Evolutionary conservation across 148 eudicot genomes (phyloP), one percentile per base, ranked within the genome.

Genomic region (Rhododendron griersonianum): DNA sequence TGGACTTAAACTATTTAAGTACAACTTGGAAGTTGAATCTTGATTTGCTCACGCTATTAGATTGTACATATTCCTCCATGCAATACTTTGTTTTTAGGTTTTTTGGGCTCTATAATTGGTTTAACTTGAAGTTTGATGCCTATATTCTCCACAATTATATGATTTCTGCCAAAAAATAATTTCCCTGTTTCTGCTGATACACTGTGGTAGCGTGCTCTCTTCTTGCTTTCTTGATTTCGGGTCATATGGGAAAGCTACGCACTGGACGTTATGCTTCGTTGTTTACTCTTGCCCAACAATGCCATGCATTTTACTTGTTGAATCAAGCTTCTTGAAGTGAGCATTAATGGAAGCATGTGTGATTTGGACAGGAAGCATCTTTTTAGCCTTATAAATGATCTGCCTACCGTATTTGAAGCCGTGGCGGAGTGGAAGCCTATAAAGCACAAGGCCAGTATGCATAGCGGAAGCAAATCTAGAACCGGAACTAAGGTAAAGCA

Each of bases 351-450:
- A 67, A 63, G 48, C 79, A 11, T 61, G 5, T 81, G 48, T 30
- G 33, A 63, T 55, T 73, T 83, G 9, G 35, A 84, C 88, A 91
- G 93, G 94, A 92, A 90, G 84, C 91, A 89, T 9, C 86, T 92
- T 30, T 90, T 89, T 80, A 90, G 87, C 90, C n/a, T 92, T 86
- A 92, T 92, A 67, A 92, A 92, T 84, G 94, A 92, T 33, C 88
- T 90, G 85, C 92, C 94, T 13, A 92, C 94, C 16, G 87, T 89
- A 53, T 90, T 88, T 83, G 92, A 92, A 89, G 89, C 88, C 35
- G 92, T 92, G 41, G 83, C 92, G 6, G 93, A 89, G n/a, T 86
- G 90, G 78, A 92, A 92, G 83, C 91, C 91, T 30, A 33, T 82
- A 5, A 90, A 90, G 84, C 91, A 90, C 86, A 90, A 89, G 82